Conservation (phyloP, 495 filamentous ascomycete genomes). For the Xylaria flabelliformis region DNA sequence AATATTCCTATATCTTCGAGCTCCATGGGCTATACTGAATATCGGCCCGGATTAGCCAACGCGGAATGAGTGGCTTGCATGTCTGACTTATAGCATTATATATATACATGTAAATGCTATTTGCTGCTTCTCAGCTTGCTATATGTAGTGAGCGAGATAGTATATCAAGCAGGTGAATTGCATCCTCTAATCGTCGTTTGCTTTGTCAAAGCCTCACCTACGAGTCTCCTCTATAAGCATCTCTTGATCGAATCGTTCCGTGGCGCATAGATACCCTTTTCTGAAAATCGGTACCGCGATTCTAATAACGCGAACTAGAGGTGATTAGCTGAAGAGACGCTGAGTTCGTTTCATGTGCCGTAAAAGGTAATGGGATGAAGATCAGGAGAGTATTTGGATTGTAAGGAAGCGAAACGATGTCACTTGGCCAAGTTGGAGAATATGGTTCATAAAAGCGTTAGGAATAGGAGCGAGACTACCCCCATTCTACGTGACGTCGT, state of each 20-base stretch:
- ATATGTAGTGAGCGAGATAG: background rate
- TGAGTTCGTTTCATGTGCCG: background rate
- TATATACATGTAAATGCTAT: background rate
- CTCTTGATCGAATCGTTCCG: background rate
- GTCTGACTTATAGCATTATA: background rate
- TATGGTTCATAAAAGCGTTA: background rate
- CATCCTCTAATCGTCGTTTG: background rate
- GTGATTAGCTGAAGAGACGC: too few species aligned
- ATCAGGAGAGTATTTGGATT: background rate
- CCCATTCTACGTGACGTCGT: slow-evolving; percentile 1
- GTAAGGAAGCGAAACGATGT: background rate
- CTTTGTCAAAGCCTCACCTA: background rate
- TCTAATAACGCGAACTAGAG: too few species aligned
- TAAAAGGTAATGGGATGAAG: background rate
- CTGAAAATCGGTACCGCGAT: too few species aligned
- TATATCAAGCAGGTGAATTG: background rate
- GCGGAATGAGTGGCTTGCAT: background rate
- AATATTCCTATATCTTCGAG: background rate
- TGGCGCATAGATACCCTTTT: background rate
- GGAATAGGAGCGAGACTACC: background rate
- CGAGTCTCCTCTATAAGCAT: background rate
- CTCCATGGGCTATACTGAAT: background rate
- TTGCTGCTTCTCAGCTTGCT: background rate
- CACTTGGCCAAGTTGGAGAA: background rate
- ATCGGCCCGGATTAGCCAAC: background rate